Evolutionary conservation across 495 filamentous ascomycete species (phyloP).

Genomic region (Aspergillus mulundensis): DNA sequence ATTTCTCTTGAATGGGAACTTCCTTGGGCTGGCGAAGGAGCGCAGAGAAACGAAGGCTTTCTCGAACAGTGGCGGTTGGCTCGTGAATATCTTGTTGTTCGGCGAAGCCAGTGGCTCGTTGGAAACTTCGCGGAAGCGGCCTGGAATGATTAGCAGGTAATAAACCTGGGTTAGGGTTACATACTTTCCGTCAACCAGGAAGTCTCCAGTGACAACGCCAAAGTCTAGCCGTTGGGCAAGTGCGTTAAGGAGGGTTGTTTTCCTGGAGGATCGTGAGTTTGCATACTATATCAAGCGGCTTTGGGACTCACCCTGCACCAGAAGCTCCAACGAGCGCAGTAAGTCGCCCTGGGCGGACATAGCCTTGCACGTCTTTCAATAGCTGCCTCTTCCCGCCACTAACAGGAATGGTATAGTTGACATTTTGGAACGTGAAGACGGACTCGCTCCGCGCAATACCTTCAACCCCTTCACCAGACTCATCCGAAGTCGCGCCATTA

Average conservation of each 20-base stretch:
- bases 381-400: conserved; percentile 55
- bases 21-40: conserved; percentile 55
- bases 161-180: background rate
- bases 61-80: conserved; percentile 56
- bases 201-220: conserved; percentile 47
- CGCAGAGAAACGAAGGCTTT: conserved; percentile 58
- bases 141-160: conserved; percentile 17
- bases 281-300: background rate
- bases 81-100: conserved; percentile 65
- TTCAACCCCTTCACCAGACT: conserved; percentile 26
- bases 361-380: conserved; percentile 62
- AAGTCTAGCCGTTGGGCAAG: conserved; percentile 53
- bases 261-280: conserved; percentile 27
- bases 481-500: conserved; percentile 20
- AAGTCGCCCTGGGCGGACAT: conserved; percentile 65
- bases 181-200: conserved; percentile 52
- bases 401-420: conserved; percentile 70
- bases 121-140: conserved; percentile 45
- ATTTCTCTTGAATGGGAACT: conserved; percentile 55
- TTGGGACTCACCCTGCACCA: conserved; percentile 51
- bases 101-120: conserved; percentile 53
- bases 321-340: conserved; percentile 67
- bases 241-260: conserved; percentile 54
- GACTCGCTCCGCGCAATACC: conserved; percentile 55
- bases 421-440: conserved; percentile 73